Evolutionary conservation across 2,329 filamentous ascomycete species (phyloP), one percentile per base, ranked within the genome.

Genomic region (Microcyclospora pomicola): DNA sequence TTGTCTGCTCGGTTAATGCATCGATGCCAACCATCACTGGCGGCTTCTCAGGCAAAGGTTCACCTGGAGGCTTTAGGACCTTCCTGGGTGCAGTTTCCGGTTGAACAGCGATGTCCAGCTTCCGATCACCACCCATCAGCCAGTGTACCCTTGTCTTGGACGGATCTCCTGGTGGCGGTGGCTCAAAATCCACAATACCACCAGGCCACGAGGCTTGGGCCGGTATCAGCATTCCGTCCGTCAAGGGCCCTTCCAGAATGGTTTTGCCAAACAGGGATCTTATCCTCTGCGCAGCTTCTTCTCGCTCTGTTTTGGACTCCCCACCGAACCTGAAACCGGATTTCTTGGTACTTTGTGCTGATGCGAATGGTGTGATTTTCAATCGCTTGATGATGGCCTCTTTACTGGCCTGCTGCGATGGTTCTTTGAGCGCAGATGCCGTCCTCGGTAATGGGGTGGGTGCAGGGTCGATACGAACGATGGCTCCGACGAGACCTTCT

Each of bases 381-480:
- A 96, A 62, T 4, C 74, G 66, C 59, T 75, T 74, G 5, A 84
- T 65, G n/a, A 62, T 58, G 5, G 55, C 48, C 27, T 67, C 64
- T 43, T 65, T 67, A 36, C 54, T 51, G 34, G 44, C 62, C 51
- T 50, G 44, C 40, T 54, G 51, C 28, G 48, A 51, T 7, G 54
- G 54, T 34, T 58, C 54, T 41, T 64, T 66, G 29, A 59, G 42
- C 29, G 64, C 62, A 2, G 63, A 60, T 0, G 74, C 68, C 31
- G 73, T 76, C 41, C 76, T 75, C 5, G 77, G 68, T n/a, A 85
- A 64, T 37, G 80, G 82, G 31, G 71, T 65, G 11, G 83, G 76
- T 1, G 88, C 87, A 9, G 82, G 78, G 55, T 96, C 86, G 24
- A 98, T 70, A 43, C 88, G 85, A 39, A 94, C 73, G 31, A 96